Base-by-base conservation (phyloP, 345 rosid species). In the Aethionema arabicum region DNA sequence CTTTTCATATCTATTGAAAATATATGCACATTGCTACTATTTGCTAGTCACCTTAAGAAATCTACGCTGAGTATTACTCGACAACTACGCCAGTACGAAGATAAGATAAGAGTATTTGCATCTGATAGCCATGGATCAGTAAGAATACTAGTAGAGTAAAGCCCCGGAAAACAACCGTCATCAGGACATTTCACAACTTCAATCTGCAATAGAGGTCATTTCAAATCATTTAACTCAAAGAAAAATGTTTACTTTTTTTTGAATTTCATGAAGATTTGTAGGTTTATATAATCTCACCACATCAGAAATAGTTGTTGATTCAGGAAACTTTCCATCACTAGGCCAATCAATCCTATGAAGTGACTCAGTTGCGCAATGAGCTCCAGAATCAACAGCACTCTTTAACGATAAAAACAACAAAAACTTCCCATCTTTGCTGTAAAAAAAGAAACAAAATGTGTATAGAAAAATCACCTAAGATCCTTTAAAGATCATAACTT, bases 91-190 rank as follows among this genome's bases (percentile, higher is more conserved):
- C 95, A 93, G 44, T 66, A 36, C 54, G 99, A 84, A 77, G 91
- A 73, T 59, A 93, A 61, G 66, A 90, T 69, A 79, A 93, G 69
- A 32, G 84, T 87, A 69, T 78, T 66, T 68, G 96, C 88, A 82
- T 93, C 96, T 63, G 97, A 85, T 64, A 93, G 90, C 97, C 99
- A 93, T 2, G 95, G 91, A 55, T 80, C 77, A 40, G 56, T 55
- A 45, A 80, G 88, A 52, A 85, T 56, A 57, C 64, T 32, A 2
- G 79, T 75, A 55, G 35, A 61, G 73, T 90, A 93, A 48, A 93
- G 91, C 67, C 99, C 99, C 3, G 97, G 96, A 72, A 93, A 93
- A 56, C 83, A 77, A 54, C 83, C 88, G 12, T 82, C 87, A 9
- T 82, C 88, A 30, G 97, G 75, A 62, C 80, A 77, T 61, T 69